Percentiles rank a stretch among this genome's conserved stretches.
Evolutionary conservation across 1,139 yeast species (phyloP).

Genomic region (Hansenula lynferdii): DNA sequence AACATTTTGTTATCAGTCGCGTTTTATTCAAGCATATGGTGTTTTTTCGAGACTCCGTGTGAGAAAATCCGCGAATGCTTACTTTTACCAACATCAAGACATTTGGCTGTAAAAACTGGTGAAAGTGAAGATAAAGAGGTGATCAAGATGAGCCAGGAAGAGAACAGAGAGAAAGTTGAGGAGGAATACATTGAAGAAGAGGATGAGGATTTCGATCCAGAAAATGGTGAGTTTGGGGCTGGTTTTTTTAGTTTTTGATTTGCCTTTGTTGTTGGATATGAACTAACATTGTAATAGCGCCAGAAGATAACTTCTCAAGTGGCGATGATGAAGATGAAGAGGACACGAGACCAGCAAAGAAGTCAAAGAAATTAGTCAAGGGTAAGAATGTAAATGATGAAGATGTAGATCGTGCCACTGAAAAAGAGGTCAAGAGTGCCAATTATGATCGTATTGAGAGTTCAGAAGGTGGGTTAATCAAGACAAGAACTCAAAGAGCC

Average conservation of each 20-base stretch:
- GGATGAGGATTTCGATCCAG: slow-evolving; percentile 61
- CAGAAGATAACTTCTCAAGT: slow-evolving; percentile 23
- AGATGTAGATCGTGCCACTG: slow-evolving; percentile 24
- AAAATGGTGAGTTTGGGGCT: slow-evolving; percentile 15
- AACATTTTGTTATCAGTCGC: too few relatives aligned
- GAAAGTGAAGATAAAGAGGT: not conserved
- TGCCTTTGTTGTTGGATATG: too few relatives aligned
- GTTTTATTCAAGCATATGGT: too few relatives aligned
- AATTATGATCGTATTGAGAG: slow-evolving; percentile 41
- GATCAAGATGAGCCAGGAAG: slow-evolving; percentile 5
- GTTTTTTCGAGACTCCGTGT: too few relatives aligned
- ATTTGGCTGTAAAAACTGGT: too few relatives aligned
- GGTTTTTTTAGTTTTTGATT: not conserved
- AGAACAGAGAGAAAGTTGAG: slow-evolving; percentile 19
- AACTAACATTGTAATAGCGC: slow-evolving; percentile 6
- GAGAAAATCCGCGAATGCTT: too few relatives aligned
- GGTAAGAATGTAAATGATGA: slow-evolving; percentile 18
- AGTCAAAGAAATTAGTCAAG: slow-evolving; percentile 13
- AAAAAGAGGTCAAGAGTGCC: slow-evolving; percentile 28
- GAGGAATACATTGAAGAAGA: slow-evolving; percentile 55
- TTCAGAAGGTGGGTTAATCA: slow-evolving; percentile 48
- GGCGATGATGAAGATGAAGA: slow-evolving; percentile 20
- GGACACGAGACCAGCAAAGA: slow-evolving; percentile 9
- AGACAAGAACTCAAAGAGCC: slow-evolving; percentile 50
- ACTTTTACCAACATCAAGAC: too few relatives aligned